phyloP scores from a whole-genome alignment of 2,329 filamentous ascomycete species.

The Emergomyces pasteurianus region DNA sequence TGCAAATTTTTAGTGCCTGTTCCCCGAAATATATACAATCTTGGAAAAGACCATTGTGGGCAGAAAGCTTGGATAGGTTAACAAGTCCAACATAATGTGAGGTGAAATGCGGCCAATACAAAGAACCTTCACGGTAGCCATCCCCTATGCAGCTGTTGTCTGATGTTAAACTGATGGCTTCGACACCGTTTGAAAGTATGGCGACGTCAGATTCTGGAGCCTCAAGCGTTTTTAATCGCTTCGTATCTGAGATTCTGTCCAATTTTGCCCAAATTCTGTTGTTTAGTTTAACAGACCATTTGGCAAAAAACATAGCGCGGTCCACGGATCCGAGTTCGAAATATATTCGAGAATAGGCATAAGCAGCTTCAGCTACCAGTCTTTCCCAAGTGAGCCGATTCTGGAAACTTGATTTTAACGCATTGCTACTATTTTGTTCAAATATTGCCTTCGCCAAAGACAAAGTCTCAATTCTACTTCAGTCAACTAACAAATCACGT shows the following conservation, averaged over 20 bases:
- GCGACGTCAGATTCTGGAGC: conserved; percentile 22
- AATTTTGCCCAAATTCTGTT: conserved; percentile 41
- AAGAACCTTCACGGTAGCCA: conserved; percentile 44
- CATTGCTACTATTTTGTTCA: conserved; percentile 21
- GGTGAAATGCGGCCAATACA: conserved; percentile 68
- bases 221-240: conserved; percentile 19
- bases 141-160: conserved; percentile 17
- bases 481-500: conserved; percentile 24
- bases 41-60: conserved; percentile 72
- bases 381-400: conserved; percentile 38
- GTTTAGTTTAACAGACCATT: conserved; percentile 37
- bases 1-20: conserved; percentile 66
- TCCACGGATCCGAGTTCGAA: conserved; percentile 42
- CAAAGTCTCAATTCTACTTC: conserved; percentile 27
- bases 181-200: conserved; percentile 26
- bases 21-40: conserved; percentile 84
- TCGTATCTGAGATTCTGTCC: conserved; percentile 32
- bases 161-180: conserved; percentile 28
- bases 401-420: conserved; percentile 24
- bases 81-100: conserved; percentile 60
- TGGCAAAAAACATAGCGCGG: conserved; percentile 37
- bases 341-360: conserved; percentile 53
- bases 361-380: conserved; percentile 47
- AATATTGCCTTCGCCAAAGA: conserved; percentile 19
- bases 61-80: conserved; percentile 66